These are phyloP conservation scores for Coniosporium tulheliwenetii DNA, from an alignment of 2,329 filamentous ascomycete genomes.

Conservation along the genomic window DNA sequence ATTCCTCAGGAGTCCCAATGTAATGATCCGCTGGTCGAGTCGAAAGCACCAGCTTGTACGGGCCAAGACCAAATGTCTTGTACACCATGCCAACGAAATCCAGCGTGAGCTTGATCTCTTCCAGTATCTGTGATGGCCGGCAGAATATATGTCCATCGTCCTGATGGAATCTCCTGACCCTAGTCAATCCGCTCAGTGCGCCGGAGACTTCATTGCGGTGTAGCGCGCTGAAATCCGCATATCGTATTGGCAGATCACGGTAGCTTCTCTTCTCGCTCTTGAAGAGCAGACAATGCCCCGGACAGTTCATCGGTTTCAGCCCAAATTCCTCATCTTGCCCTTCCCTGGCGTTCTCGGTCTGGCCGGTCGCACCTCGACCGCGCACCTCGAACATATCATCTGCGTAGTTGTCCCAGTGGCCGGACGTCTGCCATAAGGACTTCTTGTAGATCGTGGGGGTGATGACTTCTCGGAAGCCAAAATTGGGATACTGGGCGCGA, in stretches of 20 bases:
- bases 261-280: conserved; percentile 72
- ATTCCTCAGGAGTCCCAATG: conserved; percentile 72
- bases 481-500: conserved; percentile 76
- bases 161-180: conserved; percentile 87
- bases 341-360: conserved; percentile 30
- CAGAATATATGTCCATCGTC: conserved; percentile 97
- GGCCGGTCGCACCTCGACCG: conserved; percentile 31
- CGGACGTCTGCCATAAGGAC: conserved; percentile 83
- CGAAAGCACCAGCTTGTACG: conserved; percentile 88
- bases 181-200: conserved; percentile 75
- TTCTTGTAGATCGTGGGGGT: conserved; percentile 95
- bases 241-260: conserved; percentile 74
- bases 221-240: conserved; percentile 90
- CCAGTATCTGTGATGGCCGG: conserved; percentile 32
- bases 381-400: conserved; percentile 90
- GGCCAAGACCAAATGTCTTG: conserved; percentile 69
- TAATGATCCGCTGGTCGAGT: conserved; percentile 75
- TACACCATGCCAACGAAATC: conserved; percentile 74
- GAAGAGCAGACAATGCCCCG: conserved; percentile 83
- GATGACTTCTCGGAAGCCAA: conserved; percentile 88
- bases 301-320: conserved; percentile 97
- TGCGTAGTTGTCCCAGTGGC: conserved; percentile 86
- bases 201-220: conserved; percentile 94
- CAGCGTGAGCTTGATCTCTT: conserved; percentile 70
- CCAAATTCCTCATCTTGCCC: conserved; percentile 74